Conservation (phyloP, 1,284 basidiomycete species). For the Pholiota adiposa region DNA sequence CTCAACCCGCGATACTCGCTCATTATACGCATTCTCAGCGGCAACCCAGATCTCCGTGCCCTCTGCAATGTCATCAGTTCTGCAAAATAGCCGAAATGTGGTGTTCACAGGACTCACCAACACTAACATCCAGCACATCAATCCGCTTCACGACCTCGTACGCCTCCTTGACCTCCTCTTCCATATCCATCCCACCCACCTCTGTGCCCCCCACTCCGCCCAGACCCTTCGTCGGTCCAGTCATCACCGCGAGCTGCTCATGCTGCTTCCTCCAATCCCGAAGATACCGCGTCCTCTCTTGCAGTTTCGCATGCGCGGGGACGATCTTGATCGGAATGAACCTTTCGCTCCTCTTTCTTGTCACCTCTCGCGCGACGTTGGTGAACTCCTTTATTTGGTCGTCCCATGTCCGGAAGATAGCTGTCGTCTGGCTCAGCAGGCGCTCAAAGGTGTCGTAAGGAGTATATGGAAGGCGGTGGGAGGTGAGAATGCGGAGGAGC, state of each 20-base stretch:
- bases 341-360: slow-evolving; percentile 88
- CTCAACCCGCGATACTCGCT: slow-evolving; percentile 95
- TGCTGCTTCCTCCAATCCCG: slow-evolving; percentile 96
- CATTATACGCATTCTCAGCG: slow-evolving; percentile 97
- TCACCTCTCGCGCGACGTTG: slow-evolving; percentile 95
- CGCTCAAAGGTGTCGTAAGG: slow-evolving; percentile 95
- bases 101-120: slow-evolving; percentile 53
- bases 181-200: slow-evolving; percentile 88
- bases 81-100: neutral
- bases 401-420: slow-evolving; percentile 95
- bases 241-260: slow-evolving; percentile 97
- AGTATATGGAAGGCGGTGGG: slow-evolving; percentile 90
- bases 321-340: slow-evolving; percentile 98
- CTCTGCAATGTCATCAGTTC: slow-evolving; percentile 50
- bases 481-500: slow-evolving; percentile 88
- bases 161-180: slow-evolving; percentile 93
- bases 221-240: slow-evolving; percentile 89
- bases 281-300: slow-evolving; percentile 88
- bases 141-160: slow-evolving; percentile 97
- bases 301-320: slow-evolving; percentile 89
- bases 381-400: slow-evolving; percentile 98
- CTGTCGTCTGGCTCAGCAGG: slow-evolving; percentile 75
- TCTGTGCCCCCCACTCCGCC: slow-evolving; percentile 67
- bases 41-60: slow-evolving; percentile 99
- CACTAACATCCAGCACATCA: slow-evolving; percentile 93